Evolutionary conservation across 2,329 filamentous ascomycete species (phyloP), one percentile per base, ranked within the genome.

Genomic region (Aspergillus fischeri): DNA sequence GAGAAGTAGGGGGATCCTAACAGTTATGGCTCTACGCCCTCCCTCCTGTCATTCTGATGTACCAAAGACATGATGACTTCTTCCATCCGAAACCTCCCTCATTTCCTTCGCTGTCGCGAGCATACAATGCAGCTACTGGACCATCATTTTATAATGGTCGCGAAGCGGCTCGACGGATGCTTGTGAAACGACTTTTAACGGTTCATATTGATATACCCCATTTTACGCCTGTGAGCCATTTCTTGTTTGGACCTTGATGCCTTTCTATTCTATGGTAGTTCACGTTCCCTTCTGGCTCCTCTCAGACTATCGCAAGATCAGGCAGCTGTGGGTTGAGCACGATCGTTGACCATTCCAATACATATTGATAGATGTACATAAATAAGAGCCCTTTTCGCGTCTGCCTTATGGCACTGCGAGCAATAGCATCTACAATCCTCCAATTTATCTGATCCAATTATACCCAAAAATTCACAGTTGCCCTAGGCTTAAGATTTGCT

Each of bases 351-450:
- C 29, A 51, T 47, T 52, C 62, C 47, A 52, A 63, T 64, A 66
- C 62, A 61, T 63, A 66, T 69, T 65, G 66, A 68, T 65, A 53
- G 69, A 66, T 67, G 68, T 68, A 70, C 65, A 68, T 68, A 65
- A 59, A 65, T 66, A 56, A 55, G 25, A 51, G 60, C 3, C 14
- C 10, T 47, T 14, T 8, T 27, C 11, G 21, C 44, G 41, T 14
- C 29, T 32, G 41, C 17, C 20, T 44, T 44, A 20, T 10, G n/a
- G 20, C n/a, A 44, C 41, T 11, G 20, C 41, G 20, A 20, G n/a
- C 41, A 44, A 44, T 44, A 21, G 9, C 20, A 44, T 44, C 41
- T 20, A 20, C 8, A 44, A 47, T 17, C 11, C 11, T 27, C 32
- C 32, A 38, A 17, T 17, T 14, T 38, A 3, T 17, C 14, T 17